A percentile compares a stretch with the other conserved stretches of the same genome.
Conservation (phyloP, 345 rosid genomes). For the Camelina laxa region DNA sequence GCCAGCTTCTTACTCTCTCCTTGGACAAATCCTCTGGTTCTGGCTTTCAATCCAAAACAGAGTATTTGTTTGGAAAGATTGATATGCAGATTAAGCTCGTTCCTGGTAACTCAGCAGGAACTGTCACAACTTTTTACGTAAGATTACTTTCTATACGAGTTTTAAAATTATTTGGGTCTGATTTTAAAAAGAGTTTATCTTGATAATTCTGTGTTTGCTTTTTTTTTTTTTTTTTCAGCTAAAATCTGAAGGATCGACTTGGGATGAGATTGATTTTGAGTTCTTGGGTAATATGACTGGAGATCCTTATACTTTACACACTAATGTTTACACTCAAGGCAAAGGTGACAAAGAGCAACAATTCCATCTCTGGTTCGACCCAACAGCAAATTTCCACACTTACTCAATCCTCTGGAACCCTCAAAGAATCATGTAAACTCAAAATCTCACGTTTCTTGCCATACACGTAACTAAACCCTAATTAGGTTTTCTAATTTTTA, state of each 20-base stretch:
- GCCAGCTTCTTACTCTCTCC: constrained; percentile 42
- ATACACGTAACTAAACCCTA: constrained; percentile 12
- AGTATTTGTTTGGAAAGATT: constrained; percentile 50
- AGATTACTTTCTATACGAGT: background rate
- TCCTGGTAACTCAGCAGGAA: constrained; percentile 58
- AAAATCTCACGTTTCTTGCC: constrained; percentile 10
- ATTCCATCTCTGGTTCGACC: constrained; percentile 52
- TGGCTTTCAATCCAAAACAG: constrained; percentile 52
- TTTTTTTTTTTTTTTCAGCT: constrained; percentile 22
- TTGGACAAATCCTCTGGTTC: constrained; percentile 54
- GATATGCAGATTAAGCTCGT: constrained; percentile 55
- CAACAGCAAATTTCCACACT: constrained; percentile 45
- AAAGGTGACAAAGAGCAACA: constrained; percentile 53
- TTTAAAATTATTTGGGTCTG: background rate
- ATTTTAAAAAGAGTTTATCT: background rate
- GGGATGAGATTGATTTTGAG: constrained; percentile 57
- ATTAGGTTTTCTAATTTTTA: background rate
- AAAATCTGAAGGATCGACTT: constrained; percentile 34
- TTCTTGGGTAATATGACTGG: constrained; percentile 54
- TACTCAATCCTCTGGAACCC: constrained; percentile 56
- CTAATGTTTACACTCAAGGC: constrained; percentile 50
- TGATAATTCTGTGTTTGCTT: background rate
- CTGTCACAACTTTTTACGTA: constrained; percentile 56
- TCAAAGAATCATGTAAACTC: constrained; percentile 47
- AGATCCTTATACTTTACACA: constrained; percentile 50